Percentiles rank a stretch among this genome's conserved stretches.
These are phyloP conservation scores for Trichoderma polysporum DNA, from an alignment of 2,329 filamentous ascomycete genomes.

Conservation along the genomic window DNA sequence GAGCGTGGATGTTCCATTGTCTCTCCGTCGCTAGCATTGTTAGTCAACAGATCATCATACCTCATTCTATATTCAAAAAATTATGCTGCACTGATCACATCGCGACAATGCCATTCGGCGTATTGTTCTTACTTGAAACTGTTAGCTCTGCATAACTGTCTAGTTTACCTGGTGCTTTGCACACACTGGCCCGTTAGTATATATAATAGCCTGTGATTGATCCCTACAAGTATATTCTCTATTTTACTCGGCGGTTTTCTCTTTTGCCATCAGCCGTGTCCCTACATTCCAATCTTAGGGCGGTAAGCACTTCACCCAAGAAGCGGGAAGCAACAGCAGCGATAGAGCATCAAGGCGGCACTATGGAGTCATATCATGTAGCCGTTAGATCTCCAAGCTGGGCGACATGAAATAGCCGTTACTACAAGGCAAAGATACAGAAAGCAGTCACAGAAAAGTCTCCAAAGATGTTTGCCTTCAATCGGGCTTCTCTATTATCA, in stretches of 20 bases:
- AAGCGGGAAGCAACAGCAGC: background rate
- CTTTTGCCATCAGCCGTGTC: background rate
- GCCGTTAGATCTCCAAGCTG: too few relatives aligned
- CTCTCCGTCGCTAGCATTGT: too few relatives aligned
- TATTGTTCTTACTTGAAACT: background rate
- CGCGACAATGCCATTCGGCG: background rate
- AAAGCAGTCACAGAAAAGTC: background rate
- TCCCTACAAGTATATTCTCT: background rate
- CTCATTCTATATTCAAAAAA: background rate
- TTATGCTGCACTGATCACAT: background rate
- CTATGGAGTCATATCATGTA: too few relatives aligned
- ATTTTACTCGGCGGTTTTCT: background rate
- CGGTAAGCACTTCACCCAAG: background rate
- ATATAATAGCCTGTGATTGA: background rate
- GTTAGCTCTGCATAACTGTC: background rate
- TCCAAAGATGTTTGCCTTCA: background rate
- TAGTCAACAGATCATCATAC: too few relatives aligned
- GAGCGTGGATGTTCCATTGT: too few relatives aligned
- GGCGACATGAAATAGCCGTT: too few relatives aligned
- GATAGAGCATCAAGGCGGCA: too few relatives aligned
- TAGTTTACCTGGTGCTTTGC: too few relatives aligned
- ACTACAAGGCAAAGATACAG: too few relatives aligned
- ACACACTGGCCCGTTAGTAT: background rate
- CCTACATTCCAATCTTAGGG: too few relatives aligned
- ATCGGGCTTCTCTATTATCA: constrained; percentile 18